phyloP scores from a whole-genome alignment of 768 basidiomycete genomes.

The Boletus tylopilopsis region DNA sequence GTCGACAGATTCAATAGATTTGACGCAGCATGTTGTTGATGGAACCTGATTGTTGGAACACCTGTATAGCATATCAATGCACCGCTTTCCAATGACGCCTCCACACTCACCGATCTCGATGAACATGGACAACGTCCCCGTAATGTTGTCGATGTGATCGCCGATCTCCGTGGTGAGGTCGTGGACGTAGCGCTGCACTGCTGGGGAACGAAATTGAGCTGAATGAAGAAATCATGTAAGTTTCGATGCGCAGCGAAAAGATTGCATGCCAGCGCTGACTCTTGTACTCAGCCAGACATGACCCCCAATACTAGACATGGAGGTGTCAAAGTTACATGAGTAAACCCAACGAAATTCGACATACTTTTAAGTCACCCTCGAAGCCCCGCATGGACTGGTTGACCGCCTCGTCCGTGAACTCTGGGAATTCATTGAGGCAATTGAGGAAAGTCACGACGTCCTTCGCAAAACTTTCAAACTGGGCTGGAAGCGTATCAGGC shows the following conservation, averaged over 20 bases:
- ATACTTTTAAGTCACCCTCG: conserved; percentile 48
- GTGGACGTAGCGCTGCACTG: conserved; percentile 54
- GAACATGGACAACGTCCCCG: conserved; percentile 47
- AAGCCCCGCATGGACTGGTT: conserved; percentile 48
- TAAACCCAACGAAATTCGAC: conserved; percentile 6
- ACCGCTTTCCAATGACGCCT: conserved; percentile 16
- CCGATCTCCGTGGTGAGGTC: conserved; percentile 50
- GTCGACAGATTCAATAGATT: conserved; percentile 51
- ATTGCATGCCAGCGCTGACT: conserved; percentile 25
- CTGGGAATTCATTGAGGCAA: conserved; percentile 54
- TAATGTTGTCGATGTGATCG: conserved; percentile 51
- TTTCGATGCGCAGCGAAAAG: neutral
- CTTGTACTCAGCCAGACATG: conserved; percentile 46
- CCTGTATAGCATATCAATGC: conserved; percentile 35
- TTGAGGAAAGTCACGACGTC: conserved; percentile 52
- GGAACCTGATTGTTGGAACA: conserved; percentile 53
- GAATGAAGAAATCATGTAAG: conserved; percentile 6
- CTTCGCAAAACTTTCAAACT: conserved; percentile 43
- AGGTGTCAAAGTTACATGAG: conserved; percentile 9
- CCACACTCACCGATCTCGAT: conserved; percentile 47
- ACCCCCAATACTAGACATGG: conserved; percentile 47
- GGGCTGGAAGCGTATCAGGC: conserved; percentile 44
- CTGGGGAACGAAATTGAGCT: conserved; percentile 51
- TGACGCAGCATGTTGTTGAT: conserved; percentile 47
- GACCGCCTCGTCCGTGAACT: conserved; percentile 51